Conservation (phyloP, 2,329 filamentous ascomycete species). For the Ilyonectria robusta region DNA sequence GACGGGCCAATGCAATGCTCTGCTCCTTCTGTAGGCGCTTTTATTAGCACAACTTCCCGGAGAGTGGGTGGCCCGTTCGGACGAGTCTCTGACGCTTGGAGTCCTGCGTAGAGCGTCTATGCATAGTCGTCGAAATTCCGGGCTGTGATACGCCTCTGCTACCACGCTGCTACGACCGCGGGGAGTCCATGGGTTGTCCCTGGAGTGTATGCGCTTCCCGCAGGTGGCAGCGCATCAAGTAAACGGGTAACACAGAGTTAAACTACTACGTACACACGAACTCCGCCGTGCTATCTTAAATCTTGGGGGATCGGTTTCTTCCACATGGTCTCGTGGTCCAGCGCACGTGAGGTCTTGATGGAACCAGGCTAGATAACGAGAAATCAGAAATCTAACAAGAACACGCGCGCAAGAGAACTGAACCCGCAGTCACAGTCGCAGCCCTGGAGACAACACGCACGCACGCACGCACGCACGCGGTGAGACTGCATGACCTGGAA, state of each 20-base stretch:
- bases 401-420: background rate
- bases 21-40: background rate
- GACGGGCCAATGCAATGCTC: background rate
- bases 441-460: background rate
- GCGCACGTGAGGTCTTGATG: background rate
- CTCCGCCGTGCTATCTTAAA: background rate
- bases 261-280: no score
- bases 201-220: background rate
- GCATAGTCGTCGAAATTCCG: background rate
- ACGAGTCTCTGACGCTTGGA: background rate
- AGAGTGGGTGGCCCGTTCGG: background rate
- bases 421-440: background rate
- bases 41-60: slow-evolving; percentile 3
- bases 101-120: background rate
- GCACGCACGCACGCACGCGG: slow-evolving; percentile 8
- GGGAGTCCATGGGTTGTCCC: background rate
- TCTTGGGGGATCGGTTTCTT: background rate
- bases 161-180: background rate
- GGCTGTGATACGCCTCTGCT: background rate
- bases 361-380: background rate
- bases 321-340: background rate
- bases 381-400: background rate
- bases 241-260: background rate
- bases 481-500: slow-evolving; percentile 19
- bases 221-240: background rate